Percentiles rank a stretch among this genome's conserved stretches.
Evolutionary conservation across 2,329 filamentous ascomycete genomes (phyloP).

Genomic region (Aureobasidium zeae): DNA sequence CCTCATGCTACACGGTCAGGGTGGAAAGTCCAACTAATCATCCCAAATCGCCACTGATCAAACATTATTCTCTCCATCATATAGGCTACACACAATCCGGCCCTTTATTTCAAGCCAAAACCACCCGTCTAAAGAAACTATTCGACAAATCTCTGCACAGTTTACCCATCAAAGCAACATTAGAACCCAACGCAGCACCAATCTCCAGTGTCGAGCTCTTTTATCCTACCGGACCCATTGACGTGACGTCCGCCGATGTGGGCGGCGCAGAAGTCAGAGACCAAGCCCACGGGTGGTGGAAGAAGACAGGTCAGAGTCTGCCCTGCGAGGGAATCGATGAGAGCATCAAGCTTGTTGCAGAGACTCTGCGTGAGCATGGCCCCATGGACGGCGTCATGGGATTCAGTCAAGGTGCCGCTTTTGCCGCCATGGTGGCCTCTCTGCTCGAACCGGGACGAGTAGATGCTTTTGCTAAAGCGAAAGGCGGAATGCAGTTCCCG

Average conservation of each 20-base stretch:
- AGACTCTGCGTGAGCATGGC: slow-evolving; percentile 51
- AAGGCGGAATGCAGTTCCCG: slow-evolving; percentile 42
- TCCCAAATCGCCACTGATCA: slow-evolving; percentile 9
- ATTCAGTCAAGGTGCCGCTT: slow-evolving; percentile 70
- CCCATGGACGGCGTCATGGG: slow-evolving; percentile 72
- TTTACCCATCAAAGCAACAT: slow-evolving; percentile 43
- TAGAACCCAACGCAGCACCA: slow-evolving; percentile 21
- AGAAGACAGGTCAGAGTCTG: slow-evolving; percentile 41
- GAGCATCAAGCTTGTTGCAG: slow-evolving; percentile 56
- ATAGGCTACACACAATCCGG: slow-evolving; percentile 84
- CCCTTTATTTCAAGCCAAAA: slow-evolving; percentile 75
- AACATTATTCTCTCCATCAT: slow-evolving; percentile 40
- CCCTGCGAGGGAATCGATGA: slow-evolving; percentile 58
- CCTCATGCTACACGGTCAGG: slow-evolving; percentile 38
- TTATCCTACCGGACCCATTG: slow-evolving; percentile 39
- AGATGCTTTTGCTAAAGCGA: slow-evolving; percentile 40
- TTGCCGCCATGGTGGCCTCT: slow-evolving; percentile 62
- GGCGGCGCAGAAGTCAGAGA: slow-evolving; percentile 46
- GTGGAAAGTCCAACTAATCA: background rate
- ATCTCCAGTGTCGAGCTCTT: slow-evolving; percentile 36
- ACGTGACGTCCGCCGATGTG: slow-evolving; percentile 37
- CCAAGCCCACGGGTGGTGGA: slow-evolving; percentile 63
- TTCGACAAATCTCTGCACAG: slow-evolving; percentile 61
- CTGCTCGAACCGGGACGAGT: slow-evolving; percentile 52
- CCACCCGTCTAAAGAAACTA: slow-evolving; percentile 73